Base-by-base conservation (phyloP, 2,329 filamentous ascomycete genomes). In the Ascochyta fabae region DNA sequence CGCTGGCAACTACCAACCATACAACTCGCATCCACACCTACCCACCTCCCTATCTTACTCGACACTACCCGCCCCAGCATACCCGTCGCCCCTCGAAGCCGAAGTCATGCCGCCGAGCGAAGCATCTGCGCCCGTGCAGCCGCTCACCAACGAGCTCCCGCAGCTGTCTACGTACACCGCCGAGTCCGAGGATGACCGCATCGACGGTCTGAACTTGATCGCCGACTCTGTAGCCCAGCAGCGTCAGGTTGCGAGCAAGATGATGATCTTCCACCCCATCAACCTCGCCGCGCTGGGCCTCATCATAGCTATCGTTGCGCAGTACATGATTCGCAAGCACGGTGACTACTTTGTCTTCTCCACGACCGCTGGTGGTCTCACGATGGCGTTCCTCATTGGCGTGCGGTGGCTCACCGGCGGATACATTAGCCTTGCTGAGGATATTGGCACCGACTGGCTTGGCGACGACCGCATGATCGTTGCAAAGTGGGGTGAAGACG, bases 141-240 rank as follows among this genome's bases (percentile, higher is more conserved):
- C 60, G 12, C 63, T 66, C 12, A 51, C 57, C 27, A 60, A 69
- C 29, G 66, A 56, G 36, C 75, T 83, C 56, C 82, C 88, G 6
- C 83, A 86, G 8, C 83, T 92, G 39, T 84, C 83, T 46, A 86
- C 90, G 47, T 84, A 86, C 64, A 73, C 78, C 13, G 73, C 80
- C 23, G 71, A 71, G 46, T 67, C 74, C 45, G 78, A 84, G 45
- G 71, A 80, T 47, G 88, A 92, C 72, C 86, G 88, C 70, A 77
- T 86, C 60, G 82, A 86, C 52, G 88, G 88, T 16, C 80, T 96
- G 47, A 84, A 84, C 60, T 84, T 96, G 19, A 83, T 96, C 35
- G 88, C 91, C 58, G 91, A 94, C 75, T 91, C 88, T 55, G 85
- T 96, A 45, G 90, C 91, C 33, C 89, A 96, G 76, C 92, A 95